Base-by-base conservation (phyloP, 768 basidiomycete species). In the Gautieria morchelliformis region DNA sequence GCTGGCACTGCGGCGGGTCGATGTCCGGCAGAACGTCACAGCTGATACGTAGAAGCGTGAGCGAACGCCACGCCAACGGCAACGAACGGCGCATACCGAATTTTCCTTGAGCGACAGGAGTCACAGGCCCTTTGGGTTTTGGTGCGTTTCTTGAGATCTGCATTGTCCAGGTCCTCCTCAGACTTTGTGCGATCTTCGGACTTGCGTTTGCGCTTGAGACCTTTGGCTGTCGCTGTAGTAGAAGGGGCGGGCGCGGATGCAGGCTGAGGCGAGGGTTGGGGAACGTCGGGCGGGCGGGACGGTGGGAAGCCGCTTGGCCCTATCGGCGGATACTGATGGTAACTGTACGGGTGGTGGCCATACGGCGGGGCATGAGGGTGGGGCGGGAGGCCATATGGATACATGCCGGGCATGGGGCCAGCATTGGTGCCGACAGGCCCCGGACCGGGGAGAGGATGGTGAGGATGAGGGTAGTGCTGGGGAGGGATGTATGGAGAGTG, bases 111-210 rank as follows among this genome's bases (percentile, higher is more conserved):
- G 49, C 92, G 82, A 71, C 92, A 94, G 40, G 87, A 87, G 68
- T 95, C 93, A 66, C 93, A 95, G 7, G 93, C 93, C 52, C 93
- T 82, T 68, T 88, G 87, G 12, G 90, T 95, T 74, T 95, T 95
- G 12, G 89, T 90, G 56, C 92, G 84, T 70, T 94, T 94, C 75
- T 89, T 91, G 61, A 60, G 52, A 17, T 91, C 89, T 59, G 75
- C 70, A 52, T 68, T 56, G 32, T 70, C 75, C 32, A 69, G 71
- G 48, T 84, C 83, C 49, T 85, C 84, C 70, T 88, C 85, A 51
- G 82, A 81, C 42, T 69, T 74, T 62, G 74, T 79, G 61, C 80
- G 76, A 4, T 68, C 70, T 8, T 53, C 52, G 53, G 64, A 72
- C 62, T 77, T 79, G 49, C 70, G 65, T 42, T 69, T 69, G 37